A percentile compares a stretch with the other conserved stretches of the same genome.
phyloP scores from a whole-genome alignment of 164 flowering plant species.

The Liquidambar formosana region DNA sequence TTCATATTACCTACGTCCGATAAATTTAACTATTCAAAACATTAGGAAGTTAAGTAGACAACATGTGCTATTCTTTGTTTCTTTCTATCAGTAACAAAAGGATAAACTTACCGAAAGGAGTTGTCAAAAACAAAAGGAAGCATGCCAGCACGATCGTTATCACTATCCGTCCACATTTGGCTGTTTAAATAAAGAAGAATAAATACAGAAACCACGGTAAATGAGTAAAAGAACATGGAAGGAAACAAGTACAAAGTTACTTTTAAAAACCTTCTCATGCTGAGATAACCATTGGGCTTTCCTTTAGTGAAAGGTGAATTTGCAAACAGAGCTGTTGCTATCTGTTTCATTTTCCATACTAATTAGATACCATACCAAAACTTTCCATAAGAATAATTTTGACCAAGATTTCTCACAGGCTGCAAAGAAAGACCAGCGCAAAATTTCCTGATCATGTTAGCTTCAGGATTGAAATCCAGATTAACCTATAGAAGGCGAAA shows the following conservation, averaged over 20 bases:
- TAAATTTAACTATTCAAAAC: background rate
- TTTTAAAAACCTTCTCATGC: conserved; percentile 85
- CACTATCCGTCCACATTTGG: conserved; percentile 95
- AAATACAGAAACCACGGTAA: conserved; percentile 5
- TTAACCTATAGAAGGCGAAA: conserved; percentile 67
- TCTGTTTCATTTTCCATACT: conserved; percentile 47
- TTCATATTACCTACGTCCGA: too few species aligned
- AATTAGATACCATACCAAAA: conserved; percentile 27
- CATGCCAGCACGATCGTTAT: conserved; percentile 93
- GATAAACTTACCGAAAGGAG: conserved; percentile 78
- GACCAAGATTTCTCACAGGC: conserved; percentile 64
- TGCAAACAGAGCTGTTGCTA: conserved; percentile 96
- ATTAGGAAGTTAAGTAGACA: background rate
- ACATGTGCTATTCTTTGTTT: too few species aligned
- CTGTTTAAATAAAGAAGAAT: conserved; percentile 40
- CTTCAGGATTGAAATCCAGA: conserved; percentile 92
- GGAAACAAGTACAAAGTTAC: background rate
- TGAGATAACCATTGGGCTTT: conserved; percentile 92
- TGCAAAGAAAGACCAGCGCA: conserved; percentile 96
- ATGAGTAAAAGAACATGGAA: conserved; percentile 1
- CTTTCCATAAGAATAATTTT: conserved; percentile 1
- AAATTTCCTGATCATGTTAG: conserved; percentile 94
- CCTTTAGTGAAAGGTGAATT: conserved; percentile 99
- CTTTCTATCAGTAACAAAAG: too few species aligned
- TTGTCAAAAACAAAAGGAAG: conserved; percentile 98